These are phyloP conservation scores for Pyronema omphalodes DNA, from an alignment of 495 filamentous ascomycete genomes.

Conservation along the genomic window DNA sequence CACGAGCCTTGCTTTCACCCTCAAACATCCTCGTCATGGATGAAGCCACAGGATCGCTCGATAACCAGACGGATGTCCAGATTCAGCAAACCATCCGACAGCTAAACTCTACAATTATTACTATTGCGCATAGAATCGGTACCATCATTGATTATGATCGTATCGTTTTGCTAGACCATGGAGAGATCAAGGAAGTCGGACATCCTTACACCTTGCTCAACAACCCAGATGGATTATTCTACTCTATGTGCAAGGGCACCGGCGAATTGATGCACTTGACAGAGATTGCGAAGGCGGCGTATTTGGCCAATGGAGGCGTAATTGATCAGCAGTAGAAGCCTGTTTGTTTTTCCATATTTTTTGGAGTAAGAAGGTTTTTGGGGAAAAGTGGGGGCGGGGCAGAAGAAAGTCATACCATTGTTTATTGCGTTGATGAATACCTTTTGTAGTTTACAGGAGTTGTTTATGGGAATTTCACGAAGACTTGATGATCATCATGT, in stretches of 20 bases:
- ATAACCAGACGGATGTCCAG: conserved; percentile 29
- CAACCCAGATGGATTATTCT: conserved; percentile 50
- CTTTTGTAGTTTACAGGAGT: too few species aligned
- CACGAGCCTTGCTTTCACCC: conserved; percentile 80
- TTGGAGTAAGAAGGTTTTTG: neutral
- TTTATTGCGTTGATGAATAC: too few species aligned
- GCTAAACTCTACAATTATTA: conserved; percentile 74
- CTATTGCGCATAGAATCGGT: conserved; percentile 93
- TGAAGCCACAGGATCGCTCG: conserved; percentile 92
- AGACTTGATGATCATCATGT: too few species aligned
- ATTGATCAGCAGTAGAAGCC: neutral
- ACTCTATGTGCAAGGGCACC: conserved; percentile 64
- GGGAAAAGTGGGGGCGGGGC: too few species aligned
- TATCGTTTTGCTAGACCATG: conserved; percentile 78
- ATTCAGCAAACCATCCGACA: conserved; percentile 22
- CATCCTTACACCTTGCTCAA: conserved; percentile 61
- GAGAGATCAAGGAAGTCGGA: conserved; percentile 65
- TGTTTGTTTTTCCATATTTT: too few species aligned
- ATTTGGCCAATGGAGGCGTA: conserved; percentile 1
- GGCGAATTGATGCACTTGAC: conserved; percentile 50
- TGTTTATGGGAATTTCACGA: too few species aligned
- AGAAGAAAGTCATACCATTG: too few species aligned
- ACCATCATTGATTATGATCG: conserved; percentile 87
- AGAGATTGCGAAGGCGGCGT: conserved; percentile 56
- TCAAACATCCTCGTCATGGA: conserved; percentile 95